Conservation (phyloP, 2,329 filamentous ascomycete genomes). For the Talaromyces funiculosus region DNA sequence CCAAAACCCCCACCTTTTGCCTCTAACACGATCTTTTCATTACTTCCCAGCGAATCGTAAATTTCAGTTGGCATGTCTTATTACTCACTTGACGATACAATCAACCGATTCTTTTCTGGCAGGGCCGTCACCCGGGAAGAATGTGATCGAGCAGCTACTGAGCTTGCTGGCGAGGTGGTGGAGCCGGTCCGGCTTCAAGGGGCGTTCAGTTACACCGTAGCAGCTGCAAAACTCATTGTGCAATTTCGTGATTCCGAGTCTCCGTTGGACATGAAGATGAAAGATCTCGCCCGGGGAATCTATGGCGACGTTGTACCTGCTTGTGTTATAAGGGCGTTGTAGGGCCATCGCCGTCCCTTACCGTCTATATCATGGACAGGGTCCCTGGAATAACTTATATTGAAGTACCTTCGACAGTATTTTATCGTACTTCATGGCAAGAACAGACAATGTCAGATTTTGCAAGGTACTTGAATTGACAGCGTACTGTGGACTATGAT, state of each 20-base stretch:
- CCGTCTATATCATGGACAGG: conserved; percentile 11
- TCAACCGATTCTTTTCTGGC: conserved; percentile 15
- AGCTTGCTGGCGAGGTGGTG: conserved; percentile 7
- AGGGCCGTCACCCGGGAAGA: conserved; percentile 13
- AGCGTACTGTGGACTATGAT: too few species aligned
- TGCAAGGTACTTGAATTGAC: too few species aligned
- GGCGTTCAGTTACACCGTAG: conserved; percentile 3
- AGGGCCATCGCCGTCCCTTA: conserved; percentile 7
- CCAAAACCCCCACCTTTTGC: too few species aligned
- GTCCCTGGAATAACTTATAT: conserved; percentile 12
- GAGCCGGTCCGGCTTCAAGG: conserved; percentile 15
- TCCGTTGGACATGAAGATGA: conserved; percentile 10
- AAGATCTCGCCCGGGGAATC: conserved; percentile 11
- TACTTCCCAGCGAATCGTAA: too few species aligned
- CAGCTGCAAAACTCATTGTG: conserved; percentile 1
- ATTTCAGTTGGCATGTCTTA: neutral
- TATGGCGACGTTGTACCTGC: conserved; percentile 7
- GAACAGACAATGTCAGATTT: conserved; percentile 12
- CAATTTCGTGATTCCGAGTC: conserved; percentile 14
- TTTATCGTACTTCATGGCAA: conserved; percentile 8
- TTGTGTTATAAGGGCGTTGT: conserved; percentile 8
- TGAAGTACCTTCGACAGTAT: conserved; percentile 6
- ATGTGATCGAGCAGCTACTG: conserved; percentile 14
- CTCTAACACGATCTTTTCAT: too few species aligned
- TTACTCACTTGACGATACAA: conserved; percentile 8